A percentile compares a stretch with the other conserved stretches of the same genome.
These are phyloP conservation scores for Naganishia vishniacii DNA, from an alignment of 768 basidiomycete species.

Conservation along the genomic window DNA sequence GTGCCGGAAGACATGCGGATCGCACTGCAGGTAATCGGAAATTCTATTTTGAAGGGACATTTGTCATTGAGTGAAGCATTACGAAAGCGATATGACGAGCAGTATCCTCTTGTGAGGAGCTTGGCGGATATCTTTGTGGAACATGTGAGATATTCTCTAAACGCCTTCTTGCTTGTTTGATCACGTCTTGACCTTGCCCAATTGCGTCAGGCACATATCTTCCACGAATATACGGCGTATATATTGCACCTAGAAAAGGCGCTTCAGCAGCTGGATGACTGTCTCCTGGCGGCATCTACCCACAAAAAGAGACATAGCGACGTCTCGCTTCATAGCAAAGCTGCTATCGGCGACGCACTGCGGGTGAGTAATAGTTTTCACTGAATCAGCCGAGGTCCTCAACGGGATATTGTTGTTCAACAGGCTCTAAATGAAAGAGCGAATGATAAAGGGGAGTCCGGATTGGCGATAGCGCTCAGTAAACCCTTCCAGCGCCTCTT, in stretches of 20 bases:
- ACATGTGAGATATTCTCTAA: slow-evolving; percentile 59
- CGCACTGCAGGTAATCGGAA: slow-evolving; percentile 79
- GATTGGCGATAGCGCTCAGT: slow-evolving; percentile 86
- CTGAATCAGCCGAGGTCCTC: background rate
- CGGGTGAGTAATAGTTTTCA: background rate
- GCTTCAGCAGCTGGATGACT: slow-evolving; percentile 76
- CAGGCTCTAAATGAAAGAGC: slow-evolving; percentile 69
- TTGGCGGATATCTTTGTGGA: slow-evolving; percentile 94
- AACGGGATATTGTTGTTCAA: background rate
- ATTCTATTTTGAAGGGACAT: slow-evolving; percentile 84
- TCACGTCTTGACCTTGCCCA: background rate
- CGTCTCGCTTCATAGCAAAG: background rate
- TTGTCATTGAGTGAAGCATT: slow-evolving; percentile 75
- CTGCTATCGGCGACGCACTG: background rate
- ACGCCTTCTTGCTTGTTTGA: slow-evolving; percentile 22
- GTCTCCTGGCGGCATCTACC: slow-evolving; percentile 53
- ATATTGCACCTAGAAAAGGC: slow-evolving; percentile 91
- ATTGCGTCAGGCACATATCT: slow-evolving; percentile 71
- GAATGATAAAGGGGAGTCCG: slow-evolving; percentile 81
- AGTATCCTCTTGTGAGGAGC: slow-evolving; percentile 85
- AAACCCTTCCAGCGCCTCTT: slow-evolving; percentile 95
- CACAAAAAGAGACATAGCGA: slow-evolving; percentile 8
- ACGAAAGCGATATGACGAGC: slow-evolving; percentile 86
- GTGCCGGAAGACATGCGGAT: slow-evolving; percentile 80
- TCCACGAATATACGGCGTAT: slow-evolving; percentile 88